A percentile compares a stretch with the other conserved stretches of the same genome.
phyloP scores from a whole-genome alignment of 345 rosid species.

The Sonneratia caseolaris region DNA sequence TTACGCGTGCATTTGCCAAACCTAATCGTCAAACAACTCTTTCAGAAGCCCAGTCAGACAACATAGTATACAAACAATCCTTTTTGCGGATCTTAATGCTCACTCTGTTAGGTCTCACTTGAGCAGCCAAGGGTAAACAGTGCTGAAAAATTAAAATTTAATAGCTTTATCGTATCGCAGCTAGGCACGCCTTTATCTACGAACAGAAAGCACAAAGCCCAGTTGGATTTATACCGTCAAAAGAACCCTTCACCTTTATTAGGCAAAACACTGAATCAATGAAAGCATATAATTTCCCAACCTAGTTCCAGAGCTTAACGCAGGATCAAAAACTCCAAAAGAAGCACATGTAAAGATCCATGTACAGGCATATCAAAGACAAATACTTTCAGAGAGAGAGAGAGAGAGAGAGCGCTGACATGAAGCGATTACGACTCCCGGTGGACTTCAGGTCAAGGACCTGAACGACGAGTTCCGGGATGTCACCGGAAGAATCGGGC shows the following conservation, averaged over 20 bases:
- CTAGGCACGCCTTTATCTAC: background rate
- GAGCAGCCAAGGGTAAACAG: background rate
- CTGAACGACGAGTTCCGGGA: slow-evolving; percentile 56
- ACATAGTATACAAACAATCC: background rate
- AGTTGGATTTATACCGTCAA: background rate
- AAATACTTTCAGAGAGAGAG: background rate
- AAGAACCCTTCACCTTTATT: background rate
- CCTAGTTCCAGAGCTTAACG: background rate
- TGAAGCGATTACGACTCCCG: slow-evolving; percentile 73
- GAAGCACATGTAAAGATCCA: background rate
- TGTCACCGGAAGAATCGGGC: slow-evolving; percentile 43
- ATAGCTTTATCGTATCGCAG: background rate
- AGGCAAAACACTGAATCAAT: background rate
- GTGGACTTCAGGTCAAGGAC: slow-evolving; percentile 73
- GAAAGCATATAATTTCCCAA: background rate
- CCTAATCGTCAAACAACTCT: too few relatives aligned
- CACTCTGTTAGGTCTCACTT: background rate
- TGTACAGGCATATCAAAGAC: too few relatives aligned
- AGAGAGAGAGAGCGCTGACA: slow-evolving; percentile 22
- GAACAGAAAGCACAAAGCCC: background rate
- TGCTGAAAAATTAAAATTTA: background rate
- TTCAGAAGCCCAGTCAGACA: background rate
- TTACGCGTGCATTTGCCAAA: too few relatives aligned
- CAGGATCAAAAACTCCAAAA: background rate
- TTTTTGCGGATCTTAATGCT: background rate